Evolutionary conservation across 805 yeast species (phyloP).

Genomic region (Candida orba): DNA sequence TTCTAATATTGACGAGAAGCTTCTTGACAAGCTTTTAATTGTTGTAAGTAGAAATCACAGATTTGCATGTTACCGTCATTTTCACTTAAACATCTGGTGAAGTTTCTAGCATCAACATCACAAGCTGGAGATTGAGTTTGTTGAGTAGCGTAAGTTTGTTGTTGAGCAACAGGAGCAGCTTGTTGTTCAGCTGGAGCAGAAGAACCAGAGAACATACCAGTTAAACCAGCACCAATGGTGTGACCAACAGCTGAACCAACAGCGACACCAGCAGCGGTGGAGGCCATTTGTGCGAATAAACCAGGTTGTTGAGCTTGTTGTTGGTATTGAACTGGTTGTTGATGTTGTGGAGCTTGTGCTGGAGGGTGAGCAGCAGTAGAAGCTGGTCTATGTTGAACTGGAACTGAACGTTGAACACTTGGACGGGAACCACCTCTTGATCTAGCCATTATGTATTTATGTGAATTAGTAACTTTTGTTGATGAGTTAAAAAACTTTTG

Average conservation of each 20-base stretch:
- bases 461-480: neutral
- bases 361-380: slow-evolving; percentile 55
- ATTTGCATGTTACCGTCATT: slow-evolving; percentile 94
- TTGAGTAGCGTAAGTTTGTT: slow-evolving; percentile 29
- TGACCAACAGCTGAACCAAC: slow-evolving; percentile 98
- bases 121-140: slow-evolving; percentile 47
- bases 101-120: slow-evolving; percentile 89
- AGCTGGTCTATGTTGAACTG: slow-evolving; percentile 39
- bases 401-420: slow-evolving; percentile 31
- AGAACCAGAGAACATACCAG: slow-evolving; percentile 82
- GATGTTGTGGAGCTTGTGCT: slow-evolving; percentile 40
- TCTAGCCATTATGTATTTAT: slow-evolving; percentile 33
- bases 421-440: slow-evolving; percentile 42
- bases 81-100: slow-evolving; percentile 92
- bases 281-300: slow-evolving; percentile 92
- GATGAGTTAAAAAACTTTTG: neutral
- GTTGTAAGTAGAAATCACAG: slow-evolving; percentile 95
- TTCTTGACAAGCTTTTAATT: slow-evolving; percentile 94
- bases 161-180: slow-evolving; percentile 31
- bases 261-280: slow-evolving; percentile 99
- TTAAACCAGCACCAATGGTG: slow-evolving; percentile 90
- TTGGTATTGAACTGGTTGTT: slow-evolving; percentile 45
- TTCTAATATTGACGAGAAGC: slow-evolving; percentile 83
- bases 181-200: slow-evolving; percentile 40
- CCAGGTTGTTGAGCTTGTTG: slow-evolving; percentile 69